Base-by-base conservation (phyloP, 257 asterid genomes). In the Forsythia suspensa region DNA sequence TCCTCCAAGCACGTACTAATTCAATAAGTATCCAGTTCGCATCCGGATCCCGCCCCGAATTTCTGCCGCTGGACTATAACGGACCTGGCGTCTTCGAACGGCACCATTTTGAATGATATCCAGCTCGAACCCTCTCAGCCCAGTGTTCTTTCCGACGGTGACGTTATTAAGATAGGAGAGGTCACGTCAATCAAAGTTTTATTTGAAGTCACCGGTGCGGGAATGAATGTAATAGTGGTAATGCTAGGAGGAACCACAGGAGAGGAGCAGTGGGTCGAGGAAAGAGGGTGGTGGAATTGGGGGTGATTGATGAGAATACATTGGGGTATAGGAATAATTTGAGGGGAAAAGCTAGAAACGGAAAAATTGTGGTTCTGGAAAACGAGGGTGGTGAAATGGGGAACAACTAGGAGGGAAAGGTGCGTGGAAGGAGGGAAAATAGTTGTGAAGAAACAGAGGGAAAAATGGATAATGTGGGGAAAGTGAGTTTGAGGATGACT, bases 61-160 rank as follows among this genome's bases (percentile, higher is more conserved):
- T 15, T 11, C 66, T 68, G 71, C 13, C 38, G 21, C 38, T 91
- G 98, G 97, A 44, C 83, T 69, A 3, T 93, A 74, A 70, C 89
- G 44, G 97, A 93, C 80, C 83, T 93, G 20, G 89, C 75, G 3
- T 91, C 97, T 3, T 91, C 97, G 0, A 95, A 95, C 76, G 97
- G 97, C 74, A 92, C 96, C 61, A 0, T 84, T 71, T 72, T 92
- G 77, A 93, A 93, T 77, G 86, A 44, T 29, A 36, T 2, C 16
- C 12, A 0, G 72, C 77, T 95, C 71, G 77, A 82, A 24, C 85
- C 89, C 6, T 79, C 80, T 40, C 48, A 68, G 1, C 80, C 91
- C 6, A 70, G 43, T 8, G 61, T 20, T 21, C 87, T 95, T 4
- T 81, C 89, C 4, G 85, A 87, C 36, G 86, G 91, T 0, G 94